Evolutionary conservation across 495 filamentous ascomycete species (phyloP), one percentile per base, ranked within the genome.

Genomic region (Aeminium ludgeri): DNA sequence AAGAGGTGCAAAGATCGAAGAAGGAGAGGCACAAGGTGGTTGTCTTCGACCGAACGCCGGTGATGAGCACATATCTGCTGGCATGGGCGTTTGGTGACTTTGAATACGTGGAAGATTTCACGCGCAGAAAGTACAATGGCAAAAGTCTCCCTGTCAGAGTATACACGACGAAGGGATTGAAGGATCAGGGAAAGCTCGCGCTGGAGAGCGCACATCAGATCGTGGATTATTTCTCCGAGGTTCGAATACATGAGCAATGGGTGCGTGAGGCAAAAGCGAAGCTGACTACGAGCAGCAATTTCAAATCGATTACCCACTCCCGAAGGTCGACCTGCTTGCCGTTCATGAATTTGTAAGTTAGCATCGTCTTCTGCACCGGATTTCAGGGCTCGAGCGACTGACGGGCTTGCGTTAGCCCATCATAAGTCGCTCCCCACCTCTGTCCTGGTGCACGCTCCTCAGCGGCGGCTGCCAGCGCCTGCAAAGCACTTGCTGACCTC

Each of bases 31-130:
- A 79, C 43, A 85, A 92, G 59, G 61, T 74, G 10, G 82, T 96
- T 12, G 70, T 74, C 0, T 97, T 97, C 51, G 81, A 92, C 46
- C 72, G 68, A 38, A 86, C 80, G 10, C 89, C 89, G 0, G 66
- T 85, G 43, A 97, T 97, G 89, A 93, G 85, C 58, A 94, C 89
- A n/a, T 61, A 80, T 65, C 76, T 97, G 20, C 65, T 93, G 19
- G 87, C 89, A 12, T 97, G 89, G 89, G 87, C 87, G 16, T 72
- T 93, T 43, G 89, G 91, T 45, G 89, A 96, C 55, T 94, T 97
- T 45, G 87, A 94, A 58, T 92, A 92, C 54, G 73, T 95, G 30
- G 89, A 97, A 60, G 79, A 76, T 34, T 80, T 80, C 59, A 97
- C 89, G 7, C 66, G 80, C 51, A 70, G 86, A 36, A 76, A 80